Base-by-base conservation (phyloP, 106 monocot genomes). In the Dendrobium chrysotoxum region DNA sequence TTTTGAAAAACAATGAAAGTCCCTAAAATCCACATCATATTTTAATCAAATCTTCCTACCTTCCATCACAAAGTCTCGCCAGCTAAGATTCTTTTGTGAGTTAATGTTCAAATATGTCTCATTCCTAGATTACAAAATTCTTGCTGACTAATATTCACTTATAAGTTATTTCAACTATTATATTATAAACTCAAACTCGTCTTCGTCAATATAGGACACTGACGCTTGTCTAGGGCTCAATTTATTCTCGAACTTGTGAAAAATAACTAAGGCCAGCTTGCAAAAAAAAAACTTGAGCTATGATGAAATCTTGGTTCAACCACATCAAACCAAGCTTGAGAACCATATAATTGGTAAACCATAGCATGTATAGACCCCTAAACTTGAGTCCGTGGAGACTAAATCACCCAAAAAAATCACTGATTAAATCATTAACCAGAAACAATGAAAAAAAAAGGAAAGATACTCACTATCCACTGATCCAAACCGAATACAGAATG, bases 401-500 rank as follows among this genome's bases (percentile, higher is more conserved):
- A 61, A 61, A 61, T 7, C 23, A 7, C 23, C 21, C n/a, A 61
- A 61, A 23, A 58, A 23, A 68, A 31, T 15, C 13, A 28, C 11
- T 70, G 25, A 31, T 70, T 70, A 35, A 31, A 1, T 35, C 70
- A 3, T 35, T 35, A 70, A 70, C 35, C n/a, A 70, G 28, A 70
- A 70, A 28, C 13, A 70, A 15, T 2, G 11, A 35, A 35, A 70
- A 55, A 54, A 41, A 50, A 70, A 39, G 12, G 46, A 23, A 25
- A 38, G 30, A 31, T 66, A 85, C 95, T 89, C 77, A 93, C 96
- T 96, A 21, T 97, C 96, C 18, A 97, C 86, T 79, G 96, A 94
- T 78, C 82, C 89, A 78, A 97, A 97, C 5, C 96, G 90, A 54
- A 97, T 92, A 77, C 83, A 84, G 84, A 96, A 96, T 85, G 92